Conservation (phyloP, 805 yeast genomes). For the Metschnikowia cerradonensis region DNA sequence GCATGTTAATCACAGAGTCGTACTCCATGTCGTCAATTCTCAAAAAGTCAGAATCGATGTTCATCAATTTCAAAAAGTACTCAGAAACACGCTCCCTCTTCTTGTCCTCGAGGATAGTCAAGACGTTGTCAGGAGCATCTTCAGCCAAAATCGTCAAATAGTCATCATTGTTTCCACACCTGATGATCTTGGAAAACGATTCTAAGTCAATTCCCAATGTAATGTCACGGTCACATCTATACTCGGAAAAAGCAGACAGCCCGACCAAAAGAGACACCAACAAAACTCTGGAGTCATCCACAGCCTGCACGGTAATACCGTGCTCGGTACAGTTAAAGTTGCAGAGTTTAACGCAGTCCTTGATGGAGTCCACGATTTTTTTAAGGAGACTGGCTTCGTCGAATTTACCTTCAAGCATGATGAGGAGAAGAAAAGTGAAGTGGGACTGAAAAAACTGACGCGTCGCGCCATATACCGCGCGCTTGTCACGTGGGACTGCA, state of each 20-base stretch:
- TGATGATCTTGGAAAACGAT: conserved; percentile 82
- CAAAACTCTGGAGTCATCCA: conserved; percentile 94
- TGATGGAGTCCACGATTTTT: conserved; percentile 88
- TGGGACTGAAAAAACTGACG: neutral
- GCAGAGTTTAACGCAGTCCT: conserved; percentile 91
- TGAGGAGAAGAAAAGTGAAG: conserved; percentile 3
- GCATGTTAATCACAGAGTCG: conserved; percentile 82
- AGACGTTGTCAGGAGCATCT: conserved; percentile 74
- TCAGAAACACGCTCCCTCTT: conserved; percentile 89
- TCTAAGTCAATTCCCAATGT: conserved; percentile 89
- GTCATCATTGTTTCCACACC: conserved; percentile 88
- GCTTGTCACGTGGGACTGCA: neutral
- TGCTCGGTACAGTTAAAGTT: conserved; percentile 95
- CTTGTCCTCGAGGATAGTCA: conserved; percentile 85
- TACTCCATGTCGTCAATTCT: conserved; percentile 92
- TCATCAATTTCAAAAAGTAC: conserved; percentile 88
- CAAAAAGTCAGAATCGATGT: conserved; percentile 90
- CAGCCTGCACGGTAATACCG: conserved; percentile 95
- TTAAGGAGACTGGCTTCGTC: conserved; percentile 89
- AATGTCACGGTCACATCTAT: conserved; percentile 91
- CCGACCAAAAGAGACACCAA: conserved; percentile 86
- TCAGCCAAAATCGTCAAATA: conserved; percentile 86
- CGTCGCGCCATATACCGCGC: conserved; percentile 5
- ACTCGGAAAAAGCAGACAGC: conserved; percentile 81
- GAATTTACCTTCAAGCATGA: conserved; percentile 95